Evolutionary conservation across 2,329 filamentous ascomycete species (phyloP), one percentile per base, ranked within the genome.

Genomic region (Pseudocercospora crystallina): DNA sequence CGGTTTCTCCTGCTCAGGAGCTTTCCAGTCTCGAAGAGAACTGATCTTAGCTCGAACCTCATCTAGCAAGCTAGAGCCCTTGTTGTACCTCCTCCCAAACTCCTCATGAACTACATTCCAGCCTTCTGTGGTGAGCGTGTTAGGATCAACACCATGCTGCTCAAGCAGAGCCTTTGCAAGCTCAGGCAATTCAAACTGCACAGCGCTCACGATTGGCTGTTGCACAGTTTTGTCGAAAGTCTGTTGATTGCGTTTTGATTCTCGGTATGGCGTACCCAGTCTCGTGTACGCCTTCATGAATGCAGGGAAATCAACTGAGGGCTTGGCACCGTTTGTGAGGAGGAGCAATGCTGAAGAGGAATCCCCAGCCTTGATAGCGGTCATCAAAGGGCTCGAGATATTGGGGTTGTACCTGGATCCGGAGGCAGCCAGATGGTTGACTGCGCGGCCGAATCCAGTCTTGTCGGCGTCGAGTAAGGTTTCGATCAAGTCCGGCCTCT

Each of bases 191-290:
- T 81, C 77, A 7, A 67, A 63, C 71, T 77, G 11, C 3, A 79
- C 69, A 2, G 89, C 88, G 3, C 76, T 51, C 8, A 90, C 74
- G 11, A 94, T 71, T 0, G 89, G 88, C 61, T 92, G 88, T 47
- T 80, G 74, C 9, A 79, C 63, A 1, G 60, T 64, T 5, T 67
- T 53, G 3, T 74, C 66, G 65, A 83, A 88, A 0, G 60, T 59
- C 1, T 68, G 66, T 49, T 77, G 69, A 47, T 83, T 83, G 0
- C 67, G 43, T 15, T 85, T 79, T 1, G 76, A 55, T 40, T 65
- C 59, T 39, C 47, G 10, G 9, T 34, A 2, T 75, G 62, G 15
- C 12, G 43, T 60, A 36, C 69, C 72, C 1, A 74, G 67, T 0
- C 71, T 72, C 32, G 81, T 66, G 54, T 76, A 77, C 0, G 78